Conservation (phyloP, 371 early-diverging fungal species). For the Saksenaea vasiformis region DNA sequence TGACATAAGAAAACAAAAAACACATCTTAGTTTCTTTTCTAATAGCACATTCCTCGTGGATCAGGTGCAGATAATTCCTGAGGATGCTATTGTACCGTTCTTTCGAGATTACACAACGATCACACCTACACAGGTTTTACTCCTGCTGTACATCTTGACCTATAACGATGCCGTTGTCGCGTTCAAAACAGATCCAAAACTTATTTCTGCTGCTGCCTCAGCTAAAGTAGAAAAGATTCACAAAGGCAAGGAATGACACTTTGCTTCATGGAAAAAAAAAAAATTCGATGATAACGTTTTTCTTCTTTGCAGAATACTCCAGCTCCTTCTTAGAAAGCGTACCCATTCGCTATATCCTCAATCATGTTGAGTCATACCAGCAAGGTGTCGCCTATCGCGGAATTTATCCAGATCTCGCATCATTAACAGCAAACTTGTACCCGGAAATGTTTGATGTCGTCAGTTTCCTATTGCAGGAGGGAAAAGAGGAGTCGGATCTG, state of each 20-base stretch:
- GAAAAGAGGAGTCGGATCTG: constrained; percentile 23
- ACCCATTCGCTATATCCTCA: constrained; percentile 45
- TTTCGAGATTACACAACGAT: constrained; percentile 24
- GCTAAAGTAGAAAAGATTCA: constrained; percentile 14
- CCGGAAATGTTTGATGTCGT: constrained; percentile 56
- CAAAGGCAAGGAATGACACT: constrained; percentile 20
- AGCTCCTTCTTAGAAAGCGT: constrained; percentile 30
- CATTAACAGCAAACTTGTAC: constrained; percentile 42
- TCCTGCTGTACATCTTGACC: constrained; percentile 41
- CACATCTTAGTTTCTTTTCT: constrained; percentile 22
- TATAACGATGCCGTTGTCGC: constrained; percentile 45
- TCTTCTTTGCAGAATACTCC: constrained; percentile 33
- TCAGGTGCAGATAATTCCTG: constrained; percentile 33
- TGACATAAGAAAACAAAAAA: not conserved
- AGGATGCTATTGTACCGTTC: constrained; percentile 25
- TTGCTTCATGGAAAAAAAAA: not conserved
- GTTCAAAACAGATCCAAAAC: constrained; percentile 34
- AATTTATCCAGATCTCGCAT: constrained; percentile 46
- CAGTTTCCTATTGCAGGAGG: constrained; percentile 43
- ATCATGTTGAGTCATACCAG: constrained; percentile 35
- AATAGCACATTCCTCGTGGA: constrained; percentile 8
- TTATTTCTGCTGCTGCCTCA: constrained; percentile 13
- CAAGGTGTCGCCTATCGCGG: constrained; percentile 32
- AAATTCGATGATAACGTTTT: not conserved
- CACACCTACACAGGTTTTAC: constrained; percentile 40